Conservation (phyloP, 2,329 filamentous ascomycete species). For the Domatiomyces globalis region DNA sequence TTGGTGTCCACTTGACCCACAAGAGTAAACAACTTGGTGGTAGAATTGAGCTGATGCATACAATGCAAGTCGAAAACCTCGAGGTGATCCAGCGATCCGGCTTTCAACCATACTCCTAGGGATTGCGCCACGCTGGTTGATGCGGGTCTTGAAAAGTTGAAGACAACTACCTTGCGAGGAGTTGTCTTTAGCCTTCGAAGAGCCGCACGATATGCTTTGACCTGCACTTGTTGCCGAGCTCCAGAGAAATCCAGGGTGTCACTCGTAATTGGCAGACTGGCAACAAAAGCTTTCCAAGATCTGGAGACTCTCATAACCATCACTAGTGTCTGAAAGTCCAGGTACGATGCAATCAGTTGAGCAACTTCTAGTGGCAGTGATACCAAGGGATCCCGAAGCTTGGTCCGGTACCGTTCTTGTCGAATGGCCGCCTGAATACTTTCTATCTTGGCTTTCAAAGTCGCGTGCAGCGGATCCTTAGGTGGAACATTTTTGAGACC, state of each 20-base stretch:
- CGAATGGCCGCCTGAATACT: slow-evolving; percentile 34
- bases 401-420: slow-evolving; percentile 19
- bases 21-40: neutral
- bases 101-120: neutral
- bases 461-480: slow-evolving; percentile 17
- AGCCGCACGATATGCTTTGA: slow-evolving; percentile 20
- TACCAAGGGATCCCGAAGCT: slow-evolving; percentile 35
- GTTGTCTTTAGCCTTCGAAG: slow-evolving; percentile 24
- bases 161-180: slow-evolving; percentile 21
- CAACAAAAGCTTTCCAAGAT: slow-evolving; percentile 40
- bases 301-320: slow-evolving; percentile 41
- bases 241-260: slow-evolving; percentile 37
- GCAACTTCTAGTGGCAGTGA: slow-evolving; percentile 42
- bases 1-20: too few relatives aligned
- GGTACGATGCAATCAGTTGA: slow-evolving; percentile 35
- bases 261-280: slow-evolving; percentile 36
- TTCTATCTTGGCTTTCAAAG: slow-evolving; percentile 6
- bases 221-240: slow-evolving; percentile 29
- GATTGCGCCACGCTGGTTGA: slow-evolving; percentile 8
- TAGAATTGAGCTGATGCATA: neutral
- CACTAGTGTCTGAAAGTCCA: slow-evolving; percentile 39
- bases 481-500: slow-evolving; percentile 40
- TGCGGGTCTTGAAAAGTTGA: slow-evolving; percentile 11
- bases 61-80: neutral
- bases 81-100: neutral